Percentiles rank a stretch among this genome's conserved stretches.
phyloP scores from a whole-genome alignment of 2,329 filamentous ascomycete genomes.

The Claviceps fusiformis region DNA sequence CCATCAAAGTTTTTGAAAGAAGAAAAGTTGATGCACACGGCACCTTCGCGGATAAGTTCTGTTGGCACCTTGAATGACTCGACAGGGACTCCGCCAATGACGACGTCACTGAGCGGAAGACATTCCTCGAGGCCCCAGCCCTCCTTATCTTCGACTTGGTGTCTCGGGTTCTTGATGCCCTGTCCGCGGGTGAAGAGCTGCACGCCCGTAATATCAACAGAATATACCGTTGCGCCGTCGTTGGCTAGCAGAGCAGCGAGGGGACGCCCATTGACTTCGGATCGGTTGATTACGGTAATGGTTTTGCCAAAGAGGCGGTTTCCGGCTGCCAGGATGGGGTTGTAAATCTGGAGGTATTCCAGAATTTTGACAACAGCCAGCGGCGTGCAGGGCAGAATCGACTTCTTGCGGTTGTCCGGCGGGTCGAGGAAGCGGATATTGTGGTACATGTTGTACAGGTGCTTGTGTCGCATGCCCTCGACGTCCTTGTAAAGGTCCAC shows the following conservation, averaged over 20 bases:
- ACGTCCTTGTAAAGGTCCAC: slow-evolving; percentile 87
- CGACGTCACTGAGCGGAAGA: slow-evolving; percentile 78
- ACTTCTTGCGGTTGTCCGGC: slow-evolving; percentile 67
- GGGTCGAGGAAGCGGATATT: slow-evolving; percentile 89
- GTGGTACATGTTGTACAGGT: slow-evolving; percentile 99
- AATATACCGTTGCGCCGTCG: slow-evolving; percentile 91
- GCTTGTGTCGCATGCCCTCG: slow-evolving; percentile 82
- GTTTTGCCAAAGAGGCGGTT: slow-evolving; percentile 89
- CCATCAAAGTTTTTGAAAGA: slow-evolving; percentile 86
- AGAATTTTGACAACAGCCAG: slow-evolving; percentile 94
- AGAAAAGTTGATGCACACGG: slow-evolving; percentile 98
- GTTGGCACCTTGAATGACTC: slow-evolving; percentile 84
- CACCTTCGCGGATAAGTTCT: slow-evolving; percentile 70
- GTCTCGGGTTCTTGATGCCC: slow-evolving; percentile 71
- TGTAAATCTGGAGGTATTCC: slow-evolving; percentile 92
- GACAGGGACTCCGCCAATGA: slow-evolving; percentile 83
- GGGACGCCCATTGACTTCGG: slow-evolving; percentile 87
- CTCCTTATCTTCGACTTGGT: slow-evolving; percentile 75
- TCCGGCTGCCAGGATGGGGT: slow-evolving; percentile 81
- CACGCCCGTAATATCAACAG: slow-evolving; percentile 80
- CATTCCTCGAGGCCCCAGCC: slow-evolving; percentile 70
- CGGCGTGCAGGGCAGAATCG: slow-evolving; percentile 87
- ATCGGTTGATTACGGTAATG: slow-evolving; percentile 91
- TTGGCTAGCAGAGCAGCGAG: slow-evolving; percentile 89
- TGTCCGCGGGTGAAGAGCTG: slow-evolving; percentile 85